Conservation (phyloP, 805 yeast genomes). For the Monosporozyma servazzii region DNA sequence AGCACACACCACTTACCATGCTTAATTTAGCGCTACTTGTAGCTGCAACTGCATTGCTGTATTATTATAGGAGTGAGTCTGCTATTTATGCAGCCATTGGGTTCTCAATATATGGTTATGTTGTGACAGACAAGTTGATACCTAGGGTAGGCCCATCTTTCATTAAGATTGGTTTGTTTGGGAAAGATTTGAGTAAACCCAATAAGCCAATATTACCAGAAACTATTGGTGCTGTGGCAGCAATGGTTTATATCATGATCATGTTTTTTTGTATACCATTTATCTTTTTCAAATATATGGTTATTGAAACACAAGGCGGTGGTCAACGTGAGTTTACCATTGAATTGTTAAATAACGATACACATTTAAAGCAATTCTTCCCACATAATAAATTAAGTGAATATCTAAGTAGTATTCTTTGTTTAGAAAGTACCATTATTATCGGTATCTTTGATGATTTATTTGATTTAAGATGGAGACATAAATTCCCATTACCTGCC, state of each 20-base stretch:
- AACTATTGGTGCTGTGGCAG: slow-evolving; percentile 84
- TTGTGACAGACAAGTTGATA: slow-evolving; percentile 48
- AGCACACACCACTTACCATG: background rate
- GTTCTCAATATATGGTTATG: slow-evolving; percentile 58
- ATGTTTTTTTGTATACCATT: slow-evolving; percentile 86
- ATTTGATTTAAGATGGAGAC: slow-evolving; percentile 95
- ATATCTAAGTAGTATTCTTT: slow-evolving; percentile 74
- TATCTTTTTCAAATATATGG: slow-evolving; percentile 67
- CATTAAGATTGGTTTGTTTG: slow-evolving; percentile 70
- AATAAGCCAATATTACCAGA: slow-evolving; percentile 76
- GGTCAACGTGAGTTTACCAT: slow-evolving; percentile 37
- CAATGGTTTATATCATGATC: slow-evolving; percentile 67
- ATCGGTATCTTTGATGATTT: slow-evolving; percentile 90
- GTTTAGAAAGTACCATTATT: slow-evolving; percentile 73
- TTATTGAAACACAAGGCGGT: slow-evolving; percentile 48
- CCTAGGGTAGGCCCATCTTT: slow-evolving; percentile 64
- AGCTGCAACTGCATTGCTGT: slow-evolving; percentile 10
- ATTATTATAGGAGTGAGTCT: slow-evolving; percentile 17
- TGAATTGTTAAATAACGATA: slow-evolving; percentile 5
- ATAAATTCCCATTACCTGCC: slow-evolving; percentile 91
- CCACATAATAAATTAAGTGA: slow-evolving; percentile 81
- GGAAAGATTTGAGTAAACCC: slow-evolving; percentile 74
- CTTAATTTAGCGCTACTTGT: slow-evolving; percentile 8
- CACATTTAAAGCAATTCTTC: slow-evolving; percentile 31
- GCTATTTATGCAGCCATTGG: slow-evolving; percentile 45